Percentiles rank a stretch among this genome's conserved stretches.
These are phyloP conservation scores for Thelonectria rubi DNA, from an alignment of 2,329 filamentous ascomycete genomes.

Conservation along the genomic window DNA sequence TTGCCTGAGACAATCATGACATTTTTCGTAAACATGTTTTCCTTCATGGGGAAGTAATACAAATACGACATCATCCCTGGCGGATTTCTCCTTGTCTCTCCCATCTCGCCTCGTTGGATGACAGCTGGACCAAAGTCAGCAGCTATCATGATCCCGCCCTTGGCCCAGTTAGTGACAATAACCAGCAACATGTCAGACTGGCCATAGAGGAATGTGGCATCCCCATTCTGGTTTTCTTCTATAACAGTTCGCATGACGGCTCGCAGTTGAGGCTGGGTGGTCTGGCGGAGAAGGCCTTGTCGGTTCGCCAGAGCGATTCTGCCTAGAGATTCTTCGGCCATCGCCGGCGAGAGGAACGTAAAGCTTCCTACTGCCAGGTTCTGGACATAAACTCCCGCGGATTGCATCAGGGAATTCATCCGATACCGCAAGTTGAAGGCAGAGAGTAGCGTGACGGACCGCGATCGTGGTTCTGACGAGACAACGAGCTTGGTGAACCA, in stretches of 20 bases:
- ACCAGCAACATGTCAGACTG: constrained; percentile 46
- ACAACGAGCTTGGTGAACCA: constrained; percentile 48
- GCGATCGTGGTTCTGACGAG: constrained; percentile 28
- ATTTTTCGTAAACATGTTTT: constrained; percentile 21
- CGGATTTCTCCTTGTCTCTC: constrained; percentile 24
- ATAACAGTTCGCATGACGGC: constrained; percentile 41
- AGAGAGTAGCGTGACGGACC: constrained; percentile 39
- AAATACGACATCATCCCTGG: constrained; percentile 34
- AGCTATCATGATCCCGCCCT: constrained; percentile 46
- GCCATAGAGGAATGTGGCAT: constrained; percentile 43
- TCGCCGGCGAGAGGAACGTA: constrained; percentile 36
- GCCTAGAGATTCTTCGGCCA: constrained; percentile 38
- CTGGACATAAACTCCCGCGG: constrained; percentile 39
- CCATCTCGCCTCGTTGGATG: constrained; percentile 20
- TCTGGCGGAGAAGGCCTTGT: constrained; percentile 46
- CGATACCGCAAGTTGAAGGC: constrained; percentile 43
- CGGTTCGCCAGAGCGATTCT: constrained; percentile 45
- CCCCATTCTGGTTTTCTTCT: constrained; percentile 29
- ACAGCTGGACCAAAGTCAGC: constrained; percentile 50
- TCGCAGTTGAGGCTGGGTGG: constrained; percentile 46
- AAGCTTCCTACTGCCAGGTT: constrained; percentile 39
- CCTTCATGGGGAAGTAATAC: constrained; percentile 21
- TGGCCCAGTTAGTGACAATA: constrained; percentile 52
- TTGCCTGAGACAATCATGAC: constrained; percentile 40
- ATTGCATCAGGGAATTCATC: constrained; percentile 30